Base-by-base conservation (phyloP, 2,329 filamentous ascomycete genomes). In the Stachybotrys chartarum region DNA sequence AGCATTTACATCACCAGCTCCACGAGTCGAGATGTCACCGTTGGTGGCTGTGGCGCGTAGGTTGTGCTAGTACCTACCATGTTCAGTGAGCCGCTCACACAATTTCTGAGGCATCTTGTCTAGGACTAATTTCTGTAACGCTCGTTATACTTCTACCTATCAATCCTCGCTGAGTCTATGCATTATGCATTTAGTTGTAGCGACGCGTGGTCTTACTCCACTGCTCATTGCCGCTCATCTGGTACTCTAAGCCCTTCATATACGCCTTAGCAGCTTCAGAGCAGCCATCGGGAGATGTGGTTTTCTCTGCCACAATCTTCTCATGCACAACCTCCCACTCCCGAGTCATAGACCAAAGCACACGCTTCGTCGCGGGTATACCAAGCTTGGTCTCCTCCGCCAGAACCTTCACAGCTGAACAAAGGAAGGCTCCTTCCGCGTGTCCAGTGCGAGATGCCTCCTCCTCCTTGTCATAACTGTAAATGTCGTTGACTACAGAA, bases 401-500 rank as follows among this genome's bases (percentile, higher is more conserved):
- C 5, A 51, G 7, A 7, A 51, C 49, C 30, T 51, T 51, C 5
- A 32, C 30, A 7, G 49, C 49, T 4, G 6, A 6, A 31, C 49
- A 51, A 51, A 51, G 49, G 24, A 32, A 31, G 4, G 49, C 5
- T 4, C 49, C 49, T 18, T 55, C 53, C 42, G 51, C 24, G 39
- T 55, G 53, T 31, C 53, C 53, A 24, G 32, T 51, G 17, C 24
- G 32, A 24, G 53, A 45, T 14, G 48, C 53, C 5, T 18, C 31
- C 3, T 45, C 12, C 45, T 75, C 73, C 59, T 76, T 76, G n/a
- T 74, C 71, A 48, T 56, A 75, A 57, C 65, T 70, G 54, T 61
- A 70, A 56, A 75, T 74, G 56, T 76, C 73, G 60, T 75, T 75
- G 31, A 76, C 60, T 6, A 75, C 59, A 3, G 71, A 69, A 48